A percentile compares a stretch with the other conserved stretches of the same genome.
Conservation (phyloP, 768 basidiomycete genomes). For the Tulasnella sp. region DNA sequence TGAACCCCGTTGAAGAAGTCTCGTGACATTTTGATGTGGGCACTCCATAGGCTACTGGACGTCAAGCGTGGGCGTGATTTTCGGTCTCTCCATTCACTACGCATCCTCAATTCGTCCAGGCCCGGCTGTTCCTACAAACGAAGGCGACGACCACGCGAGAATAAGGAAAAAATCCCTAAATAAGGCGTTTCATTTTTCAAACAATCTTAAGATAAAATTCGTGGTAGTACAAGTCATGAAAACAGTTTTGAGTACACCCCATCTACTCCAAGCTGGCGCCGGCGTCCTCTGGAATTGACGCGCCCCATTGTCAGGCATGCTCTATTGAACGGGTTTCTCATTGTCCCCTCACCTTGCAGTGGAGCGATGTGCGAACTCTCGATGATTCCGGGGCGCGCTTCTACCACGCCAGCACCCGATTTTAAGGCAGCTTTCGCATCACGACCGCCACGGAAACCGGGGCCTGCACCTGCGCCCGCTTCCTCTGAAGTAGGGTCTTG, state of each 20-base stretch:
- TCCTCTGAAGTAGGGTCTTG: conserved; percentile 44
- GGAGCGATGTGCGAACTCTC: conserved; percentile 55
- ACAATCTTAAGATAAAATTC: neutral
- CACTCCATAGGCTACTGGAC: too few species aligned
- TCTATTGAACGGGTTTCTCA: conserved; percentile 38
- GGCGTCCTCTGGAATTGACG: neutral
- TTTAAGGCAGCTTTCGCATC: conserved; percentile 45
- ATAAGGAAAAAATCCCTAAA: too few species aligned
- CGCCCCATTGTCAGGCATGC: neutral
- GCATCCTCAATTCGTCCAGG: too few species aligned
- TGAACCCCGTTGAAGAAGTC: too few species aligned
- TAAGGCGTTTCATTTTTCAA: neutral
- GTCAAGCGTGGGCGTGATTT: too few species aligned
- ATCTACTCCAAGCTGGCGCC: neutral
- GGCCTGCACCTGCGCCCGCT: conserved; percentile 44
- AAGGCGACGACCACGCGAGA: too few species aligned
- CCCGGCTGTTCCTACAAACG: too few species aligned
- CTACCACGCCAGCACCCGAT: conserved; percentile 49
- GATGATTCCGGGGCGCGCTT: conserved; percentile 55
- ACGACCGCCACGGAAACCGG: conserved; percentile 43
- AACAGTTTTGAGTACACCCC: neutral
- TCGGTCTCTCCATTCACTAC: too few species aligned
- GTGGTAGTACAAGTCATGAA: neutral
- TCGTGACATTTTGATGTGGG: too few species aligned
- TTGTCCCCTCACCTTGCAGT: conserved; percentile 40